phyloP scores from a whole-genome alignment of 2,329 filamentous ascomycete species.

The Acephala macrosclerotiorum region DNA sequence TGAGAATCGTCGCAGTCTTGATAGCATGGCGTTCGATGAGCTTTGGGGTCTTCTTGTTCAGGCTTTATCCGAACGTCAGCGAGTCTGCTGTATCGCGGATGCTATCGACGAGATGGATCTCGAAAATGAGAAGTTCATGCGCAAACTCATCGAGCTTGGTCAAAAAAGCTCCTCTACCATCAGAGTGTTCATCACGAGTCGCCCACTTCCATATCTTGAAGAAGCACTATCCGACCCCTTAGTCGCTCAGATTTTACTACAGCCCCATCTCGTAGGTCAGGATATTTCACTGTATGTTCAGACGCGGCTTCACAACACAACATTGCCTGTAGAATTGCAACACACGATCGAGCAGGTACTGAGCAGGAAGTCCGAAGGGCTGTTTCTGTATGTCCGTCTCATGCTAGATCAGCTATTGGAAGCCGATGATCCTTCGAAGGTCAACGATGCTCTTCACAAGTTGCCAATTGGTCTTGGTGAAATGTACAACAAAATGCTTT shows the following conservation, averaged over 20 bases:
- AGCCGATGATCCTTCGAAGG: neutral
- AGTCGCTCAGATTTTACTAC: constrained; percentile 48
- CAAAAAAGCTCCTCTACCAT: constrained; percentile 42
- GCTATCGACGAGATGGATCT: constrained; percentile 57
- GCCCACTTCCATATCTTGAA: constrained; percentile 47
- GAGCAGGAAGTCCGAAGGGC: neutral
- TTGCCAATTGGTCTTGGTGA: neutral
- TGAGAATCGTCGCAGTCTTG: constrained; percentile 15
- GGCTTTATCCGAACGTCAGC: constrained; percentile 26
- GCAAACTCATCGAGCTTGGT: constrained; percentile 45
- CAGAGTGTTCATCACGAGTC: constrained; percentile 54
- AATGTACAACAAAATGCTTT: neutral
- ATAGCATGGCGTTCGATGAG: constrained; percentile 23
- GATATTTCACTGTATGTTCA: constrained; percentile 40
- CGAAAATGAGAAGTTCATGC: constrained; percentile 46
- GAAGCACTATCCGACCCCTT: constrained; percentile 33
- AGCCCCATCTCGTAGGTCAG: constrained; percentile 46
- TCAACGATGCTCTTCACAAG: neutral
- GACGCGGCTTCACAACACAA: neutral
- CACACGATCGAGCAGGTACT: neutral
- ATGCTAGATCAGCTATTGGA: constrained; percentile 5
- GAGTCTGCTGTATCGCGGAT: constrained; percentile 55
- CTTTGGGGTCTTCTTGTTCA: constrained; percentile 44
- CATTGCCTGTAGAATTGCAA: neutral
- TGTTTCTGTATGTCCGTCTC: constrained; percentile 35